These are phyloP conservation scores for Paraconiothyrium sp. DNA, from an alignment of 2,329 filamentous ascomycete species.

Conservation along the genomic window DNA sequence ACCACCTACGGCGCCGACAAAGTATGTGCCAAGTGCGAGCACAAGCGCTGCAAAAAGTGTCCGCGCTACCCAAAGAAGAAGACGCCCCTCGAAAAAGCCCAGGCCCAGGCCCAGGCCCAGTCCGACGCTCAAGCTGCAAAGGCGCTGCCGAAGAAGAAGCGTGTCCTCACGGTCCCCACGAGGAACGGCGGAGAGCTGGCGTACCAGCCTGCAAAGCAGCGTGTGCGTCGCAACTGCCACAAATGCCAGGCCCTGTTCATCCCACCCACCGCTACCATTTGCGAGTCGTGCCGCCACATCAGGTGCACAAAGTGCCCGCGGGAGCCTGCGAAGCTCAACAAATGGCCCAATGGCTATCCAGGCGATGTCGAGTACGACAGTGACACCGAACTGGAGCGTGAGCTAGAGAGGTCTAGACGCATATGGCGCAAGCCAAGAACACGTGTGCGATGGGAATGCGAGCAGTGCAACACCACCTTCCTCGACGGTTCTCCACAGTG, in stretches of 20 bases:
- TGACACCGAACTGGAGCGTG: slow-evolving; percentile 39
- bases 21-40: slow-evolving; percentile 79
- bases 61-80: slow-evolving; percentile 76
- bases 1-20: slow-evolving; percentile 77
- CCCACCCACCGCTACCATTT: slow-evolving; percentile 64
- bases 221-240: slow-evolving; percentile 80
- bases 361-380: slow-evolving; percentile 63
- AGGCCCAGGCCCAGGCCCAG: slow-evolving; percentile 29
- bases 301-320: slow-evolving; percentile 84
- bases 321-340: slow-evolving; percentile 76
- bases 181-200: slow-evolving; percentile 75
- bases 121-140: slow-evolving; percentile 56
- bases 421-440: slow-evolving; percentile 57
- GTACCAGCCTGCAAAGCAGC: slow-evolving; percentile 75
- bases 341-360: slow-evolving; percentile 75
- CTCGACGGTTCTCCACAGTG: slow-evolving; percentile 66
- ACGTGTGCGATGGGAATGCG: slow-evolving; percentile 63
- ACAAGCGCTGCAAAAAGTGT: slow-evolving; percentile 83
- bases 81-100: slow-evolving; percentile 49
- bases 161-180: slow-evolving; percentile 69
- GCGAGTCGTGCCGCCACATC: slow-evolving; percentile 73
- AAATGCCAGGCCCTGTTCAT: slow-evolving; percentile 72
- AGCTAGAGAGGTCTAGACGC: slow-evolving; percentile 42
- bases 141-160: slow-evolving; percentile 51
- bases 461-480: slow-evolving; percentile 70